Evolutionary conservation across 257 asterid species (phyloP), one percentile per base, ranked within the genome.

Genomic region (Coffea canephora): DNA sequence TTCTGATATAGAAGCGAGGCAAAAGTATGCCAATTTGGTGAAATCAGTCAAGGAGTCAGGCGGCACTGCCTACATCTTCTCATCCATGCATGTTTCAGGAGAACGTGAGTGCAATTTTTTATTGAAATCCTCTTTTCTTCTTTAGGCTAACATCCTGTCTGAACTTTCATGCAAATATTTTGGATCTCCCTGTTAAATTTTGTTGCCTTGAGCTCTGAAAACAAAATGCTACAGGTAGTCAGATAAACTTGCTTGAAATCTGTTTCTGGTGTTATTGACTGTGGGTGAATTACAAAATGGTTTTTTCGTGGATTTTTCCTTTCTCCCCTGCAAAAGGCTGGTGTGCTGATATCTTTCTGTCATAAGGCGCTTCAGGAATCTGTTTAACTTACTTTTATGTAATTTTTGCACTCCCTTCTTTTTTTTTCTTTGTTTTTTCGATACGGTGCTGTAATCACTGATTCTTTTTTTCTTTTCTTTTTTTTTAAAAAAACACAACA

Each of bases 81-180:
- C 99, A 6, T 91, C 98, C 67, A 92, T 96, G 99, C 99, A 96
- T 75, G 95, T 89, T 79, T 96, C 99, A 4, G 98, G 98, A 82
- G 99, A 96, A 87, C 97, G 98, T 96, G 85, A 94, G 99, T 84
- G 27, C 85, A 76, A 61, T 23, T 21, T 2, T 41, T 70, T 79
- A 43, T 3, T 25, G 45, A 6, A 0, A 21, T 57, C 5, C 66
- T 59, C 31, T 59, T 21, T 59, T 21, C 25, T 27, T 6, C 2
- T 25, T 36, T 61, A 31, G 11, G 27, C 39, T 49, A 31, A 48
- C 45, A 18, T 50, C 9, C 36, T 27, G 39, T 76, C 21, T 46
- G 25, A 49, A 21, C 34, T 43, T 41, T 69, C 10, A 18, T 18
- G n/a, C 31, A 9, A 16, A 31, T 67, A 41, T 41, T 39, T 50